Conservation (phyloP, 2,329 filamentous ascomycete species). For the Cladophialophora chaetospira region DNA sequence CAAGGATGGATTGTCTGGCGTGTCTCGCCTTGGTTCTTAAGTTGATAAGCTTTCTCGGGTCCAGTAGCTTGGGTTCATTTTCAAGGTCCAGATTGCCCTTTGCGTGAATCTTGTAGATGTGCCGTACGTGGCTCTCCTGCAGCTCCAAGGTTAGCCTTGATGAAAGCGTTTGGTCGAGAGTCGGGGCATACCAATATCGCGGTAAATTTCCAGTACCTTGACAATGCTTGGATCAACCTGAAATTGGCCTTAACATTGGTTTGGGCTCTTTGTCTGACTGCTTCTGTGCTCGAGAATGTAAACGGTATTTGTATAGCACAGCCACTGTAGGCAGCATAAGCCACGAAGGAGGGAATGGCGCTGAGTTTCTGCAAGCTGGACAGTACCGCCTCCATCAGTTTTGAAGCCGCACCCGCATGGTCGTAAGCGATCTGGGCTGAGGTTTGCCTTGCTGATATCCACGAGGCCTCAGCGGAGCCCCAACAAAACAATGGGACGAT, state of each 20-base stretch:
- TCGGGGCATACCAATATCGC: slow-evolving; percentile 7
- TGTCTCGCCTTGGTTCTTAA: slow-evolving; percentile 7
- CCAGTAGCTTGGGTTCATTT: slow-evolving; percentile 11
- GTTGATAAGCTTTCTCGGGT: slow-evolving; percentile 1
- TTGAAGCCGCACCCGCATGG: slow-evolving; percentile 10
- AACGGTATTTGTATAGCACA: slow-evolving; percentile 19
- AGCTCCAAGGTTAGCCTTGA: background rate
- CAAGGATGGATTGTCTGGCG: slow-evolving; percentile 15
- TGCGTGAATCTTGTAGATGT: slow-evolving; percentile 16
- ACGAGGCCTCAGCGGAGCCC: slow-evolving; percentile 3
- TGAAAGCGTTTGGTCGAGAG: too few relatives aligned
- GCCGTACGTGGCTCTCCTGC: slow-evolving; percentile 14
- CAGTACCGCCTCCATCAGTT: slow-evolving; percentile 7
- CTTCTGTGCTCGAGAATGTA: background rate
- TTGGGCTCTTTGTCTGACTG: slow-evolving; percentile 1
- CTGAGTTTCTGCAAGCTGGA: background rate
- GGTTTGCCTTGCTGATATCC: slow-evolving; percentile 8
- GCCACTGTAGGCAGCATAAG: slow-evolving; percentile 12
- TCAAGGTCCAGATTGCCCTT: background rate
- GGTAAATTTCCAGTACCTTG: slow-evolving; percentile 17
- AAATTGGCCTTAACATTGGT: slow-evolving; percentile 11
- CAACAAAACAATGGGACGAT: slow-evolving; percentile 19
- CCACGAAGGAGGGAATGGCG: slow-evolving; percentile 14
- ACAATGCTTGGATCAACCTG: slow-evolving; percentile 8
- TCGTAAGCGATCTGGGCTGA: slow-evolving; percentile 15